Evolutionary conservation across 805 yeast genomes (phyloP), one percentile per base, ranked within the genome.

Genomic region (Candida ipomoeae): DNA sequence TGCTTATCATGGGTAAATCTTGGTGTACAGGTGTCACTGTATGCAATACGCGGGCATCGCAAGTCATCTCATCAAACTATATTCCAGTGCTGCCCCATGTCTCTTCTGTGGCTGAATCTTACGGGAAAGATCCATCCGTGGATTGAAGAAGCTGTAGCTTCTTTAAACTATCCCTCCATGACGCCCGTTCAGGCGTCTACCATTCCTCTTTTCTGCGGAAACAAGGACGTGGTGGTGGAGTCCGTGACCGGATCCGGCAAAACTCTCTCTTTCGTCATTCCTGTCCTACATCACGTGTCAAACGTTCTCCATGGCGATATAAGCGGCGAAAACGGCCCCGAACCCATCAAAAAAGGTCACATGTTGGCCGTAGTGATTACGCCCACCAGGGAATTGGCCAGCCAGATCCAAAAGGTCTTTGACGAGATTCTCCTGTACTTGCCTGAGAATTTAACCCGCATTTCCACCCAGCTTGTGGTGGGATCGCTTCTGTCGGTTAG

Each of bases 171-270:
- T 63, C 78, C 80, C 2, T 65, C 80, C 11, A 89, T 92, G 97
- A 94, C 99, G 0, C 96, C 99, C 0, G 99, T 94, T 0, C 99
- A 94, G 64, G 98, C 99, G 0, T 82, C 97, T 0, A 84, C 95
- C 0, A 87, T 94, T 45, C 99, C 99, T 0, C 70, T 91, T 52
- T 80, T 94, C 56, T 68, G 85, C 20, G 83, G 83, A 17, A 87
- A 90, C 62, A 92, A 92, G 62, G 99, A 94, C 68, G 97, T 94
- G 3, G 94, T 94, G 7, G 98, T 90, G 1, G 97, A 94, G 64
- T 96, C 97, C 0, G 96, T 89, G 1, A 94, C 99, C 0, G 99
- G 99, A 0, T 90, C 97, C 0, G 99, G 99, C n/a, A 94, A 94
- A 65, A 94, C 99, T 0, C 66, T 91, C n/a, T 86, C 97, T 3